Percentiles rank a stretch among this genome's conserved stretches.
These are phyloP conservation scores for Yamadazyma akitaensis DNA, from an alignment of 805 yeast genomes.

Conservation along the genomic window DNA sequence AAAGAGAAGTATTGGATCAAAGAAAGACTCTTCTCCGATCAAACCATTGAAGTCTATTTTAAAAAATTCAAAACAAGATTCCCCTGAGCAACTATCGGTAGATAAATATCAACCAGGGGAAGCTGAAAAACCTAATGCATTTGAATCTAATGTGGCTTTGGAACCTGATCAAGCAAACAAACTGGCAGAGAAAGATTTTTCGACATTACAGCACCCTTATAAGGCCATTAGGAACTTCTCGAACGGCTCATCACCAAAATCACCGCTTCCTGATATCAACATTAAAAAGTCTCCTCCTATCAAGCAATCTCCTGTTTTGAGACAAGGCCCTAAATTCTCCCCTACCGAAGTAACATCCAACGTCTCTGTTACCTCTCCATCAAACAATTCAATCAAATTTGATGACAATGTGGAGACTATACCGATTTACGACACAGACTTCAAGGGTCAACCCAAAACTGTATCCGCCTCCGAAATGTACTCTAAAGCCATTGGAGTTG, in stretches of 20 bases:
- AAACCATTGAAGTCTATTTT: slow-evolving; percentile 35
- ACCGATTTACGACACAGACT: slow-evolving; percentile 18
- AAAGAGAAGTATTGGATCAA: slow-evolving; percentile 1
- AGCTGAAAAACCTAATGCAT: not conserved
- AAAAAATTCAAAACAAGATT: slow-evolving; percentile 20
- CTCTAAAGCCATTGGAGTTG: slow-evolving; percentile 52
- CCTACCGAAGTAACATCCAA: slow-evolving; percentile 5
- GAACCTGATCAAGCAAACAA: not conserved
- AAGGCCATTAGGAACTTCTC: slow-evolving; percentile 10
- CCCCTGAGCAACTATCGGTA: not conserved
- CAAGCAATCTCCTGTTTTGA: slow-evolving; percentile 1
- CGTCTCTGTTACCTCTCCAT: slow-evolving; percentile 21
- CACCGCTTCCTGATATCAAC: not conserved
- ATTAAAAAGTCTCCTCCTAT: slow-evolving; percentile 1
- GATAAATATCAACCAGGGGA: not conserved
- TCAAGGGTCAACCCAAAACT: not conserved
- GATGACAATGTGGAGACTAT: slow-evolving; percentile 37
- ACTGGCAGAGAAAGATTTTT: not conserved
- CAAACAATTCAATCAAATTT: slow-evolving; percentile 32
- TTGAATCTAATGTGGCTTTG: not conserved
- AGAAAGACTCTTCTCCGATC: slow-evolving; percentile 14
- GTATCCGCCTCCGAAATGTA: slow-evolving; percentile 46
- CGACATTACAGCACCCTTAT: slow-evolving; percentile 18
- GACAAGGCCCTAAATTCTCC: not conserved
- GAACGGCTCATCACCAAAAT: not conserved